Base-by-base conservation (phyloP, 2,329 filamentous ascomycete species). In the Ophiostoma triangulosporum region DNA sequence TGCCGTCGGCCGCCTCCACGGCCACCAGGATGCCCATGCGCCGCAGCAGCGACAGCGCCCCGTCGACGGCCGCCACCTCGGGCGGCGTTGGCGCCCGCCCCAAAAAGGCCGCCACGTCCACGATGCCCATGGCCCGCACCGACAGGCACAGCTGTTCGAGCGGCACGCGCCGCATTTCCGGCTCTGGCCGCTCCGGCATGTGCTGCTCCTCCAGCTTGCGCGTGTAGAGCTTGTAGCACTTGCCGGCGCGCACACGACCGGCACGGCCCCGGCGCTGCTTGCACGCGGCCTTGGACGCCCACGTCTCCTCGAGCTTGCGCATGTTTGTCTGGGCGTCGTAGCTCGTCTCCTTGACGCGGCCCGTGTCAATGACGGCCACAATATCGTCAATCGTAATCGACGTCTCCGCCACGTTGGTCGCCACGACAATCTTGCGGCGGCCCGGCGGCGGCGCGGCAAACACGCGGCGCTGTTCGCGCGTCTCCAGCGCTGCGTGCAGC, bases 301-400 rank as follows among this genome's bases (percentile, higher is more conserved):
- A 98, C 0, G 88, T 89, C 70, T 98, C 93, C 60, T 91, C 86
- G 1, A 98, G 79, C 62, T 88, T 89, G 43, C 94, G 85, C 83
- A 97, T 95, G 64, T 95, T 95, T 65, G 85, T 95, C 58, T 84
- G 78, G 0, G 88, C 81, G 65, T 97, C 93, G 62, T 90, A 97
- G 64, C 87, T 91, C 0, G 90, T 98, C 68, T 98, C 91, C 64
- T 98, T 98, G 56, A 98, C 93, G 52, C 88, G 83, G 27, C 93
- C 93, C 11, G 86, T 93, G 65, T 98, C 93, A 58, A 98, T 91
- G 46, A 98, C 93, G 2, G 88, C 91, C 2, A 97, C 86, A 52
- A 98, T 87, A 64, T 98, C 93, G 64, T 96, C 90, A 56, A 98
- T 98, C 0, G 93, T 98, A 65, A 98, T 97, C 2, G 93, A 97